Percentiles rank a stretch among this genome's conserved stretches.
phyloP scores from a whole-genome alignment of 805 yeast species.

The Candida awuae region DNA sequence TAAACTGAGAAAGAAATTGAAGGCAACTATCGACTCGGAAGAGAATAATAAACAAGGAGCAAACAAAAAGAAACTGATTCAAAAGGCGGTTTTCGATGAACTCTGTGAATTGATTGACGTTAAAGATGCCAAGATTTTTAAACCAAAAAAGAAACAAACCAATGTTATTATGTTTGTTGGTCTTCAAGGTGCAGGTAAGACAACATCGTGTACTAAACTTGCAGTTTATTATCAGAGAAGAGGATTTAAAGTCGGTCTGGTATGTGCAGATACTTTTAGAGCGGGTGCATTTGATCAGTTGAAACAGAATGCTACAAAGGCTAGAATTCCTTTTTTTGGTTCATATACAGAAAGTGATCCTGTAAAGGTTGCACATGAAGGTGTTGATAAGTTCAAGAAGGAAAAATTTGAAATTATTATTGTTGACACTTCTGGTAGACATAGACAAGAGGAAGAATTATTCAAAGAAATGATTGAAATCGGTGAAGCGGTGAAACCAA shows the following conservation, averaged over 20 bases:
- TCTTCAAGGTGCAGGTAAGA: slow-evolving; percentile 97
- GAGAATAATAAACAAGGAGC: slow-evolving; percentile 42
- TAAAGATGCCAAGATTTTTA: slow-evolving; percentile 38
- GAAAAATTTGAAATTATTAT: slow-evolving; percentile 90
- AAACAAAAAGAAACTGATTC: slow-evolving; percentile 73
- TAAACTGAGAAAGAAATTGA: slow-evolving; percentile 63
- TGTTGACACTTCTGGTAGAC: slow-evolving; percentile 97
- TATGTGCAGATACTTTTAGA: slow-evolving; percentile 98
- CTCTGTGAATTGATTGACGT: slow-evolving; percentile 79
- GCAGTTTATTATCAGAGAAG: slow-evolving; percentile 91
- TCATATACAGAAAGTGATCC: slow-evolving; percentile 95
- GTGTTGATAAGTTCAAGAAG: slow-evolving; percentile 84
- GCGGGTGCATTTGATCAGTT: slow-evolving; percentile 99
- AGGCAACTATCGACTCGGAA: slow-evolving; percentile 45
- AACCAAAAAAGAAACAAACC: slow-evolving; percentile 75
- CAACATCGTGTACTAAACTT: slow-evolving; percentile 93
- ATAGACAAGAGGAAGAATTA: slow-evolving; percentile 85
- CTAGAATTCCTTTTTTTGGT: slow-evolving; percentile 90
- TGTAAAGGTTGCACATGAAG: slow-evolving; percentile 81
- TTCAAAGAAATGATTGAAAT: slow-evolving; percentile 95
- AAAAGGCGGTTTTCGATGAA: slow-evolving; percentile 92
- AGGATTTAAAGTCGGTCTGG: slow-evolving; percentile 91
- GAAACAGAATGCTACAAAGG: slow-evolving; percentile 94
- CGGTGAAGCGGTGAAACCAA: slow-evolving; percentile 79
- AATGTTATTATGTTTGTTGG: slow-evolving; percentile 96